Percentiles rank a stretch among this genome's conserved stretches.
Conservation (phyloP, 805 yeast genomes). For the Metschnikowia colocasiae region DNA sequence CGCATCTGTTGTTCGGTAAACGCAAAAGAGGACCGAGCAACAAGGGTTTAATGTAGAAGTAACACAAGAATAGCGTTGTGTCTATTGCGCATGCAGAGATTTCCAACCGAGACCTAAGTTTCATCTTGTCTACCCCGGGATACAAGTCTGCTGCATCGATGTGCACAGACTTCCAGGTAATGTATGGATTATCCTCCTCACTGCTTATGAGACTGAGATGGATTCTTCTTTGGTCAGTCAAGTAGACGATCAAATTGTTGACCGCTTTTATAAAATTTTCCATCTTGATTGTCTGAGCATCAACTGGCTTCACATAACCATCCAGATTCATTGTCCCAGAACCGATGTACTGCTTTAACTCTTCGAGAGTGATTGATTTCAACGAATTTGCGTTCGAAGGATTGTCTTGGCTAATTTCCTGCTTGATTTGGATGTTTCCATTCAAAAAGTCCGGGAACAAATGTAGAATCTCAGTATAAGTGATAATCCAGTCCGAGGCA, state of each 20-base stretch:
- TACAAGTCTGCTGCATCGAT: constrained; percentile 43
- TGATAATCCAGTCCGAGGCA: constrained; percentile 40
- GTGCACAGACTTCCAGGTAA: constrained; percentile 45
- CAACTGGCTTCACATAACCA: neutral
- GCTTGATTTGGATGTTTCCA: constrained; percentile 19
- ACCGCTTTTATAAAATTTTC: constrained; percentile 34
- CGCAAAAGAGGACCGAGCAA: constrained; percentile 81
- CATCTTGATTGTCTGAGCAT: constrained; percentile 12
- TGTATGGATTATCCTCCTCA: constrained; percentile 20
- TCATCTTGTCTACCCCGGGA: constrained; percentile 23
- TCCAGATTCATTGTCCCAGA: neutral
- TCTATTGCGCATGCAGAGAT: constrained; percentile 55
- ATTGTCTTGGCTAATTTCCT: neutral
- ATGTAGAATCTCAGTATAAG: constrained; percentile 31
- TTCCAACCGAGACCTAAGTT: constrained; percentile 22
- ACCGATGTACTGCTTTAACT: neutral
- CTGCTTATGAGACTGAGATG: constrained; percentile 35
- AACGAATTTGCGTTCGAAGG: constrained; percentile 3
- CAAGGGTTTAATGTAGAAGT: constrained; percentile 62
- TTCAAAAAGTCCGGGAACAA: constrained; percentile 39
- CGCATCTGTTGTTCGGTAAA: constrained; percentile 67
- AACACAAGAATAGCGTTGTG: constrained; percentile 73
- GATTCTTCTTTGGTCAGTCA: constrained; percentile 53
- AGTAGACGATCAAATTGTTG: constrained; percentile 41
- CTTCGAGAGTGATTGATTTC: constrained; percentile 6